Base-by-base conservation (phyloP, 768 basidiomycete species). In the Boletus insuetus region DNA sequence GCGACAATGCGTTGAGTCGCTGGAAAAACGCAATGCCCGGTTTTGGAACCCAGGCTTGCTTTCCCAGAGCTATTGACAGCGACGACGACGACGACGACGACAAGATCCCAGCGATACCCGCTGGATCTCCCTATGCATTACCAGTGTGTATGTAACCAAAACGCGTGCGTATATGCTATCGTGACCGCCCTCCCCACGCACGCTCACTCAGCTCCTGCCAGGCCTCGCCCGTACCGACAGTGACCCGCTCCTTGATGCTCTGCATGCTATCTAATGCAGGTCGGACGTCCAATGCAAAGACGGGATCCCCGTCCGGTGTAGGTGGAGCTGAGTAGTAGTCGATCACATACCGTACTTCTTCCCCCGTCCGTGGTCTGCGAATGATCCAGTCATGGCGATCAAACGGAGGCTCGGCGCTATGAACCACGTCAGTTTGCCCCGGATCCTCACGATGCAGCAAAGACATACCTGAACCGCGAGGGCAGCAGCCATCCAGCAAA, bases 301-400 rank as follows among this genome's bases (percentile, higher is more conserved):
- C 94, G 17, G 97, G 97, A 43, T 89, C 90, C 9, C 96, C 96
- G 61, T 97, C 89, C 9, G 84, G 79, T 52, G 95, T 87, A 3
- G 89, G 84, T 2, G 95, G 92, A 0, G 93, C 94, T 45, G 91
- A 90, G 73, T 98, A 98, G 74, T 99, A 99, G 76, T 99, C 97
- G 64, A 99, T 98, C 45, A 99, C 90, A 72, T 99, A 96, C 68
- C 92, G 89, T 49, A 93, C 87, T 72, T 93, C 89, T 62, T 90
- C 83, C 17, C 89, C 86, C 2, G 87, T 86, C 39, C 77, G 75
- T 32, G 87, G 85, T 49, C 96, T 86, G 31, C 88, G 88, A 51
- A 99, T 81, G 49, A 97, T 74, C 97, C 97, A 99, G 75, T 99
- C 97, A 69, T 99, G 97, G 9, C 97, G 86, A 68, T 99, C 97